Conservation (phyloP, 192 early-diverging fungal genomes). For the Umbelopsis ramanniana region DNA sequence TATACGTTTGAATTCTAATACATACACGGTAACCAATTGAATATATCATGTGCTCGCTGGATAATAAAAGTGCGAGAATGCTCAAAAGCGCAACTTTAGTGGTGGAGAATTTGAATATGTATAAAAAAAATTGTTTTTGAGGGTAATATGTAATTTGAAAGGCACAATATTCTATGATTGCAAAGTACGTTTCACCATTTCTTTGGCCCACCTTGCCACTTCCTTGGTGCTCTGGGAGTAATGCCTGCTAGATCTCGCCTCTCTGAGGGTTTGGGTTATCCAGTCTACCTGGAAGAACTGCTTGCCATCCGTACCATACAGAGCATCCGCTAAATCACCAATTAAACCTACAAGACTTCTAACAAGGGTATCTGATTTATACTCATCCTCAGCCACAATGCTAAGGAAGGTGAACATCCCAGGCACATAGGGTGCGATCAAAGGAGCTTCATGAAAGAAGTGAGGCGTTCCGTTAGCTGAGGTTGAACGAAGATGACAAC, state of each 20-base stretch:
- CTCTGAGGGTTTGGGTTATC: constrained; percentile 76
- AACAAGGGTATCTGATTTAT: constrained; percentile 72
- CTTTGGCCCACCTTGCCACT: constrained; percentile 72
- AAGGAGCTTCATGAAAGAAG: constrained; percentile 50
- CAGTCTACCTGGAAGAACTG: constrained; percentile 70
- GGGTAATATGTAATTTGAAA: neutral
- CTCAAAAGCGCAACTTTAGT: too few relatives aligned
- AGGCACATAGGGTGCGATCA: constrained; percentile 65
- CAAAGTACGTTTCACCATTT: constrained; percentile 43
- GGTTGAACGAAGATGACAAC: neutral
- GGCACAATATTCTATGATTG: neutral
- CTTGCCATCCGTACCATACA: constrained; percentile 70
- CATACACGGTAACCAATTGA: too few relatives aligned
- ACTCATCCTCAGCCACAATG: constrained; percentile 63
- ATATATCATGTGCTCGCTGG: too few relatives aligned
- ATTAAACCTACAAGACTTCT: constrained; percentile 88
- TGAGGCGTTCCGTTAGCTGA: neutral
- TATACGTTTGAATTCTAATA: too few relatives aligned
- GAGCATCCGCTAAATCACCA: constrained; percentile 92
- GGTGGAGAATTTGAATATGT: neutral
- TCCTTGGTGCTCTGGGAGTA: constrained; percentile 57
- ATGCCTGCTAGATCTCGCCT: constrained; percentile 67
- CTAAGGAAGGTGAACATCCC: constrained; percentile 82
- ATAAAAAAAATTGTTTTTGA: neutral
- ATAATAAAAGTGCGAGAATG: too few relatives aligned